A percentile compares a stretch with the other conserved stretches of the same genome.
Evolutionary conservation across 1,284 basidiomycete genomes (phyloP).

Genomic region (Stygiomarasmius scandens): DNA sequence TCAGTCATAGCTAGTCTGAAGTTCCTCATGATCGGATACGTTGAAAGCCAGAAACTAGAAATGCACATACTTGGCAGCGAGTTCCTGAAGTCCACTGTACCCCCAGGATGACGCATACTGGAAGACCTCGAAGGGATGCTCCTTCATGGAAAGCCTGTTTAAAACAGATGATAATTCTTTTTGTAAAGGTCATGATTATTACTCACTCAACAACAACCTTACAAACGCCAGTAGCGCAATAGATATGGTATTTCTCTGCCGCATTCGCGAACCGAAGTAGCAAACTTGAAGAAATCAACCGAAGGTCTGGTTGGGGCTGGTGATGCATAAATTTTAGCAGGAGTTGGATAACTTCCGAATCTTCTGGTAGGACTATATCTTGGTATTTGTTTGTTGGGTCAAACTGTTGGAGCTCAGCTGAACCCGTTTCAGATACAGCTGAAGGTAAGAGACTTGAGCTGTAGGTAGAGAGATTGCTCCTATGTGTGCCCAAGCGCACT

Average conservation of each 20-base stretch:
- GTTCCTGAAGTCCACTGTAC: slow-evolving; percentile 2
- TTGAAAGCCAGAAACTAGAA: background rate
- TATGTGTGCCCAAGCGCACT: slow-evolving; percentile 6
- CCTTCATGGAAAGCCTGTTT: slow-evolving; percentile 6
- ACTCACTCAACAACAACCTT: slow-evolving; percentile 10
- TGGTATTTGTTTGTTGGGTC: background rate
- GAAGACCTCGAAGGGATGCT: slow-evolving; percentile 9
- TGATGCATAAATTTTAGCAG: slow-evolving; percentile 11
- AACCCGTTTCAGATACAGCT: background rate
- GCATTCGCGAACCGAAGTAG: slow-evolving; percentile 11
- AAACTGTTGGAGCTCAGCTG: background rate
- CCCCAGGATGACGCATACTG: slow-evolving; percentile 5
- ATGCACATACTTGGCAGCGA: slow-evolving; percentile 8
- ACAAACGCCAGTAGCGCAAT: slow-evolving; percentile 10
- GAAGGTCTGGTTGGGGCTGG: slow-evolving; percentile 11
- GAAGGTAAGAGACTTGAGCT: background rate
- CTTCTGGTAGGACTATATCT: slow-evolving; percentile 5
- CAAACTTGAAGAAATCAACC: slow-evolving; percentile 3
- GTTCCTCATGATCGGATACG: background rate
- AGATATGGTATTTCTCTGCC: slow-evolving; percentile 9
- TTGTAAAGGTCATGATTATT: background rate
- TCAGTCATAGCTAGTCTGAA: slow-evolving; percentile 5
- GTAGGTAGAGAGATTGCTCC: slow-evolving; percentile 5
- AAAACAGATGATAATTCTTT: background rate
- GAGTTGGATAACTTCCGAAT: slow-evolving; percentile 8